Base-by-base conservation (phyloP, 2,329 filamentous ascomycete genomes). In the Aspergillus sp. region DNA sequence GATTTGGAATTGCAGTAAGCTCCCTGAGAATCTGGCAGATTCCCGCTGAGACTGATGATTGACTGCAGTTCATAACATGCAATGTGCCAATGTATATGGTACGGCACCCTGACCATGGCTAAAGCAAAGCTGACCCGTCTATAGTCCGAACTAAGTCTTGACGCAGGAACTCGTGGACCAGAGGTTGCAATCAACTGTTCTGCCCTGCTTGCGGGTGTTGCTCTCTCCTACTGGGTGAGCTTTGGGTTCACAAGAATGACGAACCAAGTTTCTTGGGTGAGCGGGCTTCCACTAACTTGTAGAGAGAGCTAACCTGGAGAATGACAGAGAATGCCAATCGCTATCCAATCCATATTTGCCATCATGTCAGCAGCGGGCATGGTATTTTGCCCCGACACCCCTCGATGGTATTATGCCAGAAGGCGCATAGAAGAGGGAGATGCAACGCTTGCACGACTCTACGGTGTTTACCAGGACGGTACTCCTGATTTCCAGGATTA, bases 321-420 rank as follows among this genome's bases (percentile, higher is more conserved):
- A 36, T 36, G 32, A 36, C 32, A 36, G 32, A 36, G 32, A 36
- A 36, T 36, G 32, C 32, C 32, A 36, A 58, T 71, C 20, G 66
- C 63, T 5, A 54, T 71, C 17, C 69, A 71, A 54, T 49, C 51
- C 11, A 56, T 65, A 54, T 69, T 71, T 48, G 63, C 64, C 1
- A 59, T 68, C 29, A 55, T 69, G 13, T 67, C 67, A 2, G 60
- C 58, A 1, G 46, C 47, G 13, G 36, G 59, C 4, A 58, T 69
- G 46, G 55, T 61, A 2, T 53, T 58, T 29, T 54, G 64, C 3
- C 69, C 67, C 1, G 65, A 70, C 36, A 68, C 66, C 1, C 67
- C 67, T 10, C 53, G 66, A 47, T 71, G 65, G 67, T 70, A 70
- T 50, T 70, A 69, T 44, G 61, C 63, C 34, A 17, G 32, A 9